Conservation (phyloP, 768 basidiomycete genomes). For the Phylloporus scabripes region DNA sequence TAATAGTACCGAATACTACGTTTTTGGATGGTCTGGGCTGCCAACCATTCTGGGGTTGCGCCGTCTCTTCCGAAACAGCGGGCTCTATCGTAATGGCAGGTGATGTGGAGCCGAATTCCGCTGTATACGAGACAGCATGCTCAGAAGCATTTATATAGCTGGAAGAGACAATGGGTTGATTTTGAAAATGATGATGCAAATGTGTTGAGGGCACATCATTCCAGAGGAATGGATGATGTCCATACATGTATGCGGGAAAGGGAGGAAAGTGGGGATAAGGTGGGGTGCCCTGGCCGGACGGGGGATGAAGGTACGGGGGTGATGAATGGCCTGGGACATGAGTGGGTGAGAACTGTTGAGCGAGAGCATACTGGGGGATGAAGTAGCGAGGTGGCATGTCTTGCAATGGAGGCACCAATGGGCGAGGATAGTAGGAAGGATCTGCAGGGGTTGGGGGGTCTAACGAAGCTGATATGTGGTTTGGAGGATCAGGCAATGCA, state of each 20-base stretch:
- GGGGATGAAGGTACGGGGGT: conserved; percentile 20
- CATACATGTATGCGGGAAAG: conserved; percentile 31
- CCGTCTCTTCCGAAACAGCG: conserved; percentile 1
- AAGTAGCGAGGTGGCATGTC: conserved; percentile 22
- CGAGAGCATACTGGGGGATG: conserved; percentile 14
- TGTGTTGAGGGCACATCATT: conserved; percentile 17
- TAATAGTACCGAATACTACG: conserved; percentile 53
- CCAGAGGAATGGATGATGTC: conserved; percentile 39
- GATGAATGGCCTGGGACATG: conserved; percentile 24
- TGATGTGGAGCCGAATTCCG: conserved; percentile 15
- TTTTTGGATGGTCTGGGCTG: conserved; percentile 16
- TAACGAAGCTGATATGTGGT: conserved; percentile 9
- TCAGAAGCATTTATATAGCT: conserved; percentile 12
- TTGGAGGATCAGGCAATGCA: conserved; percentile 13
- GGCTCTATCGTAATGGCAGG: conserved; percentile 14
- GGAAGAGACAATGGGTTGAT: conserved; percentile 8
- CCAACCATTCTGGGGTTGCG: conserved; percentile 5
- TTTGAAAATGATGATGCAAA: conserved; percentile 16
- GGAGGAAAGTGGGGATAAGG: conserved; percentile 33
- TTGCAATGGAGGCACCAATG: conserved; percentile 15
- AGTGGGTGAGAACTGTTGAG: conserved; percentile 10
- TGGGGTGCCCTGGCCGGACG: conserved; percentile 29
- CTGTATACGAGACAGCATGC: conserved; percentile 5
- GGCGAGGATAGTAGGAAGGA: conserved; percentile 15
- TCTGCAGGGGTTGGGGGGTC: conserved; percentile 10